phyloP scores from a whole-genome alignment of 1,139 yeast genomes.

The Yamadazyma friedrichii region DNA sequence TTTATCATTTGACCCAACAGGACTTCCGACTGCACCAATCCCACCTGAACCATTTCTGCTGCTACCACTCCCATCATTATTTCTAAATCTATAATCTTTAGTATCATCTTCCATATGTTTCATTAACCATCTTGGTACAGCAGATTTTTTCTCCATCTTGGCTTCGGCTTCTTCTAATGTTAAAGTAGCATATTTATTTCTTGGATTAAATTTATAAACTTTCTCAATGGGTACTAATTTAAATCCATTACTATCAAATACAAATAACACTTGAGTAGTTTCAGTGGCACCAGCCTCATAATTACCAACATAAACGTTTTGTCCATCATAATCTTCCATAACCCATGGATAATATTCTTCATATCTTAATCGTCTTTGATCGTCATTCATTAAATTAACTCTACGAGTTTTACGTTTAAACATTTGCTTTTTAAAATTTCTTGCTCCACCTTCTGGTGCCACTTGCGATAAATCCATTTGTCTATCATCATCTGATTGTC shows the following conservation, averaged over 20 bases:
- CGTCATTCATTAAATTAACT: constrained; percentile 74
- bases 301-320: constrained; percentile 92
- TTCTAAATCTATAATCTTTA: constrained; percentile 49
- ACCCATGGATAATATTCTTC: constrained; percentile 99
- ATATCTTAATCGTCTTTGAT: constrained; percentile 77
- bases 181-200: constrained; percentile 90
- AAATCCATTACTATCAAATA: constrained; percentile 84
- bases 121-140: constrained; percentile 96
- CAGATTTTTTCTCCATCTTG: constrained; percentile 77
- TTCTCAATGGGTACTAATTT: constrained; percentile 94
- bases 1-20: background rate
- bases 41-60: constrained; percentile 15
- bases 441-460: constrained; percentile 93
- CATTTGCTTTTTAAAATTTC: constrained; percentile 60
- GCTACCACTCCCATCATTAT: constrained; percentile 16
- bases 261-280: constrained; percentile 74
- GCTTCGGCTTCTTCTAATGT: constrained; percentile 97
- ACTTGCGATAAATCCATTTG: constrained; percentile 64
- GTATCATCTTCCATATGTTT: constrained; percentile 70
- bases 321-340: constrained; percentile 91
- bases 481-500: constrained; percentile 14
- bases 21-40: constrained; percentile 7
- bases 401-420: constrained; percentile 85
- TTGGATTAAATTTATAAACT: constrained; percentile 88
- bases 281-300: constrained; percentile 94